Conservation (phyloP, 2,329 filamentous ascomycete genomes). For the Cadophora malorum region DNA sequence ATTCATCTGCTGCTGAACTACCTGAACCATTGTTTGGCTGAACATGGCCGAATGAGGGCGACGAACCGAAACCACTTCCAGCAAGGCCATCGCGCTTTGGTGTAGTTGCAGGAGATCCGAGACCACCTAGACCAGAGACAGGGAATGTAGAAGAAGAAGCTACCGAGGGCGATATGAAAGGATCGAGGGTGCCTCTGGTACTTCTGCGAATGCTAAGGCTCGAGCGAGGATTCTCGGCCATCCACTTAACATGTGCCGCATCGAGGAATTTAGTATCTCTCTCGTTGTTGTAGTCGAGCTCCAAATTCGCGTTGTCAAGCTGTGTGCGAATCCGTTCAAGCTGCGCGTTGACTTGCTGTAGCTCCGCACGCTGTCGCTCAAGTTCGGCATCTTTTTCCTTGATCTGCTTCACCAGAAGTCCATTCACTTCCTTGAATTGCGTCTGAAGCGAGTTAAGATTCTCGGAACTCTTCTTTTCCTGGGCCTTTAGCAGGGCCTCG, state of each 20-base stretch:
- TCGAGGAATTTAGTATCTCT: constrained; percentile 32
- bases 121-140: not conserved
- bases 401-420: constrained; percentile 29
- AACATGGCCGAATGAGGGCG: constrained; percentile 3
- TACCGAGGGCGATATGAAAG: constrained; percentile 34
- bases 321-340: not conserved
- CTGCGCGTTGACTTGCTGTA: constrained; percentile 3
- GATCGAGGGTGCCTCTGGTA: constrained; percentile 31
- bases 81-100: not conserved
- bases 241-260: constrained; percentile 31
- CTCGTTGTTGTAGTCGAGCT: constrained; percentile 13
- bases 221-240: constrained; percentile 32
- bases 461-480: constrained; percentile 18
- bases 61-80: constrained; percentile 10
- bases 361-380: constrained; percentile 8
- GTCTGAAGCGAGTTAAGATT: constrained; percentile 19
- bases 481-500: not conserved
- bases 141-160: constrained; percentile 5
- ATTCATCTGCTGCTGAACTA: not conserved
- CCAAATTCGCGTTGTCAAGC: constrained; percentile 1
- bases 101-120: constrained; percentile 1
- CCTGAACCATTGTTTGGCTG: constrained; percentile 1
- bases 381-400: constrained; percentile 31
- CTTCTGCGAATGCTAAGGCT: constrained; percentile 24
- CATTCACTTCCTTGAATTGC: constrained; percentile 20